Evolutionary conservation across 2,329 filamentous ascomycete species (phyloP).

Genomic region (Cyphellophora attinorum): DNA sequence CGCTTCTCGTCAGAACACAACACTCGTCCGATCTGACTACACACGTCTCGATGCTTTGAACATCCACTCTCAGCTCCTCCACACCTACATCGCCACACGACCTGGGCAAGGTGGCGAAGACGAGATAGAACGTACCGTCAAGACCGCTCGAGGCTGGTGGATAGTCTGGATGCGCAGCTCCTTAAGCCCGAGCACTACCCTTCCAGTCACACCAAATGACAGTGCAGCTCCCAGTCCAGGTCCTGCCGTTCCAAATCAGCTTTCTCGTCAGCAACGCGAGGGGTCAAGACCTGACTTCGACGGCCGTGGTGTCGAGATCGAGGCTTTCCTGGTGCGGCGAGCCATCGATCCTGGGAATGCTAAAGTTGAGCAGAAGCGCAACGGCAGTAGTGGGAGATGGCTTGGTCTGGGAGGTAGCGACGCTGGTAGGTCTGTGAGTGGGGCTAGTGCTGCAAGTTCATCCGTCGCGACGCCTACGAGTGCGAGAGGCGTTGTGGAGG

Average conservation of each 20-base stretch:
- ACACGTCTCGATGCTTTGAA: constrained; percentile 49
- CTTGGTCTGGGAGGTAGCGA: constrained; percentile 18
- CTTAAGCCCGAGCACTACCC: too few species aligned
- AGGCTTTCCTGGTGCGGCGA: constrained; percentile 32
- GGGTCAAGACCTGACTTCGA: neutral
- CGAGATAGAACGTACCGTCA: constrained; percentile 52
- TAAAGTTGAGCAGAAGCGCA: constrained; percentile 19
- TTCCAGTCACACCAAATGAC: constrained; percentile 8
- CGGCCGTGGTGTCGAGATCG: constrained; percentile 18
- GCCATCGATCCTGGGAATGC: constrained; percentile 14
- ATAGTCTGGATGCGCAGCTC: constrained; percentile 49
- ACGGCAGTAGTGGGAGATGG: constrained; percentile 17
- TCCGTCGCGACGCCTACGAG: constrained; percentile 6
- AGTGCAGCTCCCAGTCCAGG: constrained; percentile 3
- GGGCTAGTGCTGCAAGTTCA: constrained; percentile 3
- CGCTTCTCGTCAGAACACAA: too few species aligned
- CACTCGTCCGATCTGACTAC: constrained; percentile 10
- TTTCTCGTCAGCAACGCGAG: constrained; percentile 2
- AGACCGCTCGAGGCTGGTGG: constrained; percentile 58
- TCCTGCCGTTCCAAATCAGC: constrained; percentile 1
- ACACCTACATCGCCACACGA: constrained; percentile 44
- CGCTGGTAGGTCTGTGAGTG: constrained; percentile 25
- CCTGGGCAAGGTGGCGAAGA: neutral
- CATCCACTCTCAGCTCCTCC: constrained; percentile 51
- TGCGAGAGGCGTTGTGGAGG: constrained; percentile 24